Conservation (phyloP, 2,329 filamentous ascomycete genomes). For the Apiospora aurea region DNA sequence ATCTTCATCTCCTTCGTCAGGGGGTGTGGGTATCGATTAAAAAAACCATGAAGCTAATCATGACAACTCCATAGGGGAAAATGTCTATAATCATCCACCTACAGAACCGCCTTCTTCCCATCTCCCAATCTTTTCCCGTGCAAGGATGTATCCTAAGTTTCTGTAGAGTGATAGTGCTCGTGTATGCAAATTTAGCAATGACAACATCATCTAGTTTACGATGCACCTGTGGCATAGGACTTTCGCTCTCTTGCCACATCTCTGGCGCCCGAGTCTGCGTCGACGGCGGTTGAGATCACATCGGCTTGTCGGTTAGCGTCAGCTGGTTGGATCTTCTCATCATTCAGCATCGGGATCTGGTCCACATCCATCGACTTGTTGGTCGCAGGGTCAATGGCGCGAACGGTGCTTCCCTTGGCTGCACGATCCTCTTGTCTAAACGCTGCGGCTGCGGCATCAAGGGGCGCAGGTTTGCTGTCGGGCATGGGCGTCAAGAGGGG, state of each 20-base stretch:
- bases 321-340: constrained; percentile 45
- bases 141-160: neutral
- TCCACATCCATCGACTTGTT: constrained; percentile 51
- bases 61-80: neutral
- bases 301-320: neutral
- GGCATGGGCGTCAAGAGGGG: constrained; percentile 48
- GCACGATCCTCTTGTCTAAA: constrained; percentile 25
- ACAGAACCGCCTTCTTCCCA: neutral
- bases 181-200: neutral
- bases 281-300: constrained; percentile 23
- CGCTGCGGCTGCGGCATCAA: constrained; percentile 31
- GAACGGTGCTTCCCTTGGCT: constrained; percentile 33
- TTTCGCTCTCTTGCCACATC: constrained; percentile 58
- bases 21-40: neutral
- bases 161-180: too few species aligned
- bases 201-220: neutral
- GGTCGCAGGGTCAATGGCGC: constrained; percentile 38
- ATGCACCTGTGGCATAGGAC: neutral
- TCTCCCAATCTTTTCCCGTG: neutral
- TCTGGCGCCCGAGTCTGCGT: constrained; percentile 51
- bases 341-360: constrained; percentile 63
- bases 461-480: constrained; percentile 30
- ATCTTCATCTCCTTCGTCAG: neutral
- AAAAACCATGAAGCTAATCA: neutral
- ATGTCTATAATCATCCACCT: neutral